These are phyloP conservation scores for Bothriochloa decipiens DNA, from an alignment of 176 grass and related monocot genomes.

Conservation along the genomic window DNA sequence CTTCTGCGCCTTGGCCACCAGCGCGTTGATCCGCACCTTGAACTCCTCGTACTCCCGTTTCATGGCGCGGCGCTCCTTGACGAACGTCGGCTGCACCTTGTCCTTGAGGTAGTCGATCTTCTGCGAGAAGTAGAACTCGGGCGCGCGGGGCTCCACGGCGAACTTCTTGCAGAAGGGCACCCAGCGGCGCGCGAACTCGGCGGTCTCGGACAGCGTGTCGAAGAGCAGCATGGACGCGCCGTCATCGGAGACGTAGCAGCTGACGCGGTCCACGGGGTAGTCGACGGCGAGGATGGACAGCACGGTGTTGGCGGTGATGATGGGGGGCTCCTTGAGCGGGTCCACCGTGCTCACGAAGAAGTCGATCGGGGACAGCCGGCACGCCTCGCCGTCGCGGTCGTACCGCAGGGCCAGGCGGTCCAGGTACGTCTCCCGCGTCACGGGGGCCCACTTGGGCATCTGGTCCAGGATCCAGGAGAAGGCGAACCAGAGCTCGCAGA, in stretches of 20 bases:
- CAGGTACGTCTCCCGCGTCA: slow-evolving; percentile 95
- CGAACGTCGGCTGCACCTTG: slow-evolving; percentile 94
- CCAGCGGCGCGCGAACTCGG: slow-evolving; percentile 89
- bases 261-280: slow-evolving; percentile 84
- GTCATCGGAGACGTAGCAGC: slow-evolving; percentile 97
- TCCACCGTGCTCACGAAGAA: slow-evolving; percentile 92
- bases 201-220: slow-evolving; percentile 83
- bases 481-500: slow-evolving; percentile 99
- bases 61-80: slow-evolving; percentile 93
- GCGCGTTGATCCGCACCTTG: slow-evolving; percentile 85
- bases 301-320: slow-evolving; percentile 97
- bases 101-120: slow-evolving; percentile 99
- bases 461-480: slow-evolving; percentile 99
- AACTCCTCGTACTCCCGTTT: slow-evolving; percentile 98
- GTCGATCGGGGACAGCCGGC: slow-evolving; percentile 66
- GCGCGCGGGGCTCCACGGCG: slow-evolving; percentile 77
- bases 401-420: slow-evolving; percentile 82
- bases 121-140: slow-evolving; percentile 98
- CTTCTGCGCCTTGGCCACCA: slow-evolving; percentile 88
- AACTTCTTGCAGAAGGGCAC: slow-evolving; percentile 99
- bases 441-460: slow-evolving; percentile 93
- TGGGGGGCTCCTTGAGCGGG: slow-evolving; percentile 94
- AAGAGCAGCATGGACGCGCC: slow-evolving; percentile 97
- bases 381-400: slow-evolving; percentile 72
- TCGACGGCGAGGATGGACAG: slow-evolving; percentile 89